Evolutionary conservation across 2,329 filamentous ascomycete species (phyloP).

Genomic region (Ilyonectria mors-panacis): DNA sequence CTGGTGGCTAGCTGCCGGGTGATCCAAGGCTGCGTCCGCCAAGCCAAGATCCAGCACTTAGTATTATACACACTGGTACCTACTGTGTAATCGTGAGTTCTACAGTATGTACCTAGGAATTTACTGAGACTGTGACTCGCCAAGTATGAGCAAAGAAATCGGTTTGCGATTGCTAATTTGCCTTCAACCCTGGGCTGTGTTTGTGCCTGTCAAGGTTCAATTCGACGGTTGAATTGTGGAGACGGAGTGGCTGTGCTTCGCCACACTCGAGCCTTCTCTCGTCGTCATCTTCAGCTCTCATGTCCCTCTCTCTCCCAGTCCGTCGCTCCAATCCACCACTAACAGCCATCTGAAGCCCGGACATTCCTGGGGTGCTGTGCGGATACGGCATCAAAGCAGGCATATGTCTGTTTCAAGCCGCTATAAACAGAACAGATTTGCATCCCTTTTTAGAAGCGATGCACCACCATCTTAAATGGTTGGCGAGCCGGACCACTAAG

Average conservation of each 20-base stretch:
- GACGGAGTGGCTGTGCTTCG: constrained; percentile 46
- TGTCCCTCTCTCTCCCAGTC: constrained; percentile 2
- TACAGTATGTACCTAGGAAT: neutral
- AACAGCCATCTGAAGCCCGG: neutral
- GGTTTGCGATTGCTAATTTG: neutral
- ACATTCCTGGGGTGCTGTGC: neutral
- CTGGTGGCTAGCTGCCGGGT: constrained; percentile 1
- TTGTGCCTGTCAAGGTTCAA: neutral
- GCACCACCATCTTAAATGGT: neutral
- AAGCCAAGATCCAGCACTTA: constrained; percentile 3
- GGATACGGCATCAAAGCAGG: constrained; percentile 1
- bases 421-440: constrained; percentile 24
- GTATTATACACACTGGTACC: neutral
- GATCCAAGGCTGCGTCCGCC: neutral
- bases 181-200: neutral
- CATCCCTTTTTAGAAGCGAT: constrained; percentile 3
- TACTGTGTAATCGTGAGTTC: neutral
- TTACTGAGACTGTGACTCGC: neutral
- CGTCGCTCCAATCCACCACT: constrained; percentile 6
- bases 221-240: constrained; percentile 17
- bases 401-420: constrained; percentile 3
- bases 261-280: constrained; percentile 43
- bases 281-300: constrained; percentile 31
- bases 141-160: neutral
- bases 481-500: neutral